Percentiles rank a stretch among this genome's conserved stretches.
These are phyloP conservation scores for Apiotrichum siamense DNA, from an alignment of 1,284 basidiomycete species.

Conservation along the genomic window DNA sequence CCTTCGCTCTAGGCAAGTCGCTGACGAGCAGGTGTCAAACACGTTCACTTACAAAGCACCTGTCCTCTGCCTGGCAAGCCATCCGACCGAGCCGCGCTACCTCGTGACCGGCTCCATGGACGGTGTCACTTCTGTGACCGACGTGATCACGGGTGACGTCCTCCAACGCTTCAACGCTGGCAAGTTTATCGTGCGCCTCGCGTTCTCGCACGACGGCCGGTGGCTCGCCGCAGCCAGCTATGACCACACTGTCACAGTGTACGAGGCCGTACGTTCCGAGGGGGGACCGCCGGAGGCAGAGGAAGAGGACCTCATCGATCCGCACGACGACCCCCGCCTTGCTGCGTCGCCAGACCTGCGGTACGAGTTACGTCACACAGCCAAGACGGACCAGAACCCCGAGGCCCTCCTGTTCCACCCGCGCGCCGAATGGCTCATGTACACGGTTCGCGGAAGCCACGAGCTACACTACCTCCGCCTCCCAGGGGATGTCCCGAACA, in stretches of 20 bases:
- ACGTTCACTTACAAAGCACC: constrained; percentile 43
- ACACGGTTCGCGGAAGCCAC: constrained; percentile 37
- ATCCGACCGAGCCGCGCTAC: constrained; percentile 41
- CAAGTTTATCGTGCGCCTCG: constrained; percentile 45
- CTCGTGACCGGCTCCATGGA: constrained; percentile 46
- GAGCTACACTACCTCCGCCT: constrained; percentile 31
- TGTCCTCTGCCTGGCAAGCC: constrained; percentile 38
- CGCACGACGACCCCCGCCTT: constrained; percentile 29
- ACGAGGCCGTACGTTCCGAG: constrained; percentile 19
- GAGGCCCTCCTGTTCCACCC: constrained; percentile 43
- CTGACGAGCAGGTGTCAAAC: constrained; percentile 29
- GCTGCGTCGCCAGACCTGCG: constrained; percentile 36
- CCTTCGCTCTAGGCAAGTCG: too few relatives aligned
- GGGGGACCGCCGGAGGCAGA: constrained; percentile 20
- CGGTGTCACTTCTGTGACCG: constrained; percentile 37
- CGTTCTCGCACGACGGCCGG: constrained; percentile 36
- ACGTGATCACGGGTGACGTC: constrained; percentile 33
- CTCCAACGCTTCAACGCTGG: constrained; percentile 39
- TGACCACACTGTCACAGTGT: constrained; percentile 41
- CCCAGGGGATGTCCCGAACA: not conserved
- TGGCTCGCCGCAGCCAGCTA: constrained; percentile 46
- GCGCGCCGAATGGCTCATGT: constrained; percentile 28
- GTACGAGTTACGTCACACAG: constrained; percentile 26
- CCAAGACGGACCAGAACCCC: constrained; percentile 38
- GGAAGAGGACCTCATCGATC: constrained; percentile 28